Conservation (phyloP, 1,284 basidiomycete species). For the Papiliotrema laurentii region DNA sequence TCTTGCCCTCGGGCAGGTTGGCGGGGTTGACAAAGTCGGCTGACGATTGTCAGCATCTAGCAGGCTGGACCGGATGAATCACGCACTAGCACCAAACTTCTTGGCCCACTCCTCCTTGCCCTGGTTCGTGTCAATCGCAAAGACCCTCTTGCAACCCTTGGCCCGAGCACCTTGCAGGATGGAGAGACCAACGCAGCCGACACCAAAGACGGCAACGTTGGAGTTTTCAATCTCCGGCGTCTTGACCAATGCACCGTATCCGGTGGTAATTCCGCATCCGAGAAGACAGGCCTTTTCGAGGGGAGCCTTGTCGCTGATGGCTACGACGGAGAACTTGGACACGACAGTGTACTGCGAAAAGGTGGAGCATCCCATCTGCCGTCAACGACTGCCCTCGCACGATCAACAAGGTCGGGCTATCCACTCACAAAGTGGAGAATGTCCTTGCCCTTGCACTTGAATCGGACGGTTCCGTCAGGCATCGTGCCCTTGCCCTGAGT, state of each 20-base stretch:
- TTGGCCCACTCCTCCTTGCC: slow-evolving; percentile 80
- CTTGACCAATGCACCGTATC: slow-evolving; percentile 55
- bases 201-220: slow-evolving; percentile 89
- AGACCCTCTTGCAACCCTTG: slow-evolving; percentile 79
- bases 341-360: slow-evolving; percentile 99
- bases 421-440: slow-evolving; percentile 81
- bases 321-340: slow-evolving; percentile 92
- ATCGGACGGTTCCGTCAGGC: slow-evolving; percentile 89
- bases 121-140: slow-evolving; percentile 89
- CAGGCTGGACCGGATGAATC: too few species aligned
- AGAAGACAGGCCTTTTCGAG: slow-evolving; percentile 92
- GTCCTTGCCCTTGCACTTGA: slow-evolving; percentile 82
- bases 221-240: slow-evolving; percentile 62
- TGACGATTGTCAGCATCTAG: slow-evolving; percentile 11
- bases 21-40: slow-evolving; percentile 87
- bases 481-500: slow-evolving; percentile 96
- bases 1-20: slow-evolving; percentile 67
- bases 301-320: slow-evolving; percentile 78
- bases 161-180: slow-evolving; percentile 76
- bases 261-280: slow-evolving; percentile 97
- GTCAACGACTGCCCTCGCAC: not conserved
- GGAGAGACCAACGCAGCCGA: slow-evolving; percentile 93
- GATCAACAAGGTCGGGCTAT: not conserved
- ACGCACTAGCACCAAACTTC: slow-evolving; percentile 82
- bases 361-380: slow-evolving; percentile 93